Percentiles rank a stretch among this genome's conserved stretches.
These are phyloP conservation scores for Paramecium pentaurelia DNA, from an alignment of 73 alveolate genomes.

Conservation along the genomic window DNA sequence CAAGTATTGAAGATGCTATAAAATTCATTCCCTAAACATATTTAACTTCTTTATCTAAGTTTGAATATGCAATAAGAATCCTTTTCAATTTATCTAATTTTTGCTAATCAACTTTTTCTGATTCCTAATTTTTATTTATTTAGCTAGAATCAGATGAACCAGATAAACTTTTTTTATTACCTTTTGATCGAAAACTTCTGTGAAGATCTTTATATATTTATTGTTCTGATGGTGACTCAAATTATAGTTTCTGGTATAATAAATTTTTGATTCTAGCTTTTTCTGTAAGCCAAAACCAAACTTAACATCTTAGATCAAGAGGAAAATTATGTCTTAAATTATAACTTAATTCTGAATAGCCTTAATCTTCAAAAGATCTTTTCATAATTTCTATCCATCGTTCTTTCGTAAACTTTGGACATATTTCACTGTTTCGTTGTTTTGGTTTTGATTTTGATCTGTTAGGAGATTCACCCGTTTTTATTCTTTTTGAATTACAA, in stretches of 20 bases:
- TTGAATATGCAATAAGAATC: conserved; percentile 42
- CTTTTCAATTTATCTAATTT: not conserved
- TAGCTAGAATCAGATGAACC: not conserved
- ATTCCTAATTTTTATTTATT: not conserved
- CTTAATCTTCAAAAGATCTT: not conserved
- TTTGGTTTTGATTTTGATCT: not conserved
- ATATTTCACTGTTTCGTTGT: not conserved
- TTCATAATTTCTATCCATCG: conserved; percentile 29
- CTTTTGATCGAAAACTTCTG: not conserved
- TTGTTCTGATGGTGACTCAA: not conserved
- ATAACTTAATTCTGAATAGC: conserved; percentile 42
- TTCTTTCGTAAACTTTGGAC: not conserved
- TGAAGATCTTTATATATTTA: not conserved
- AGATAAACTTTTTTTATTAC: not conserved
- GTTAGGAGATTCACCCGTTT: not conserved
- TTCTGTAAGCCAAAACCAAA: conserved; percentile 55
- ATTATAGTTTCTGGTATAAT: not conserved
- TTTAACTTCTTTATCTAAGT: conserved; percentile 26
- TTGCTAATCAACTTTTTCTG: not conserved
- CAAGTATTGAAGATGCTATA: conserved; percentile 33
- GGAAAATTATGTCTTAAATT: conserved; percentile 55
- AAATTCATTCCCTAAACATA: conserved; percentile 61
- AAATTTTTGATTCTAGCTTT: not conserved
- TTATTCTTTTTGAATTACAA: not conserved
- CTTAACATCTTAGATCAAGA: not conserved